A percentile compares a stretch with the other conserved stretches of the same genome.
phyloP scores from a whole-genome alignment of 2,329 filamentous ascomycete genomes.

The Ustilaginoidea virens region DNA sequence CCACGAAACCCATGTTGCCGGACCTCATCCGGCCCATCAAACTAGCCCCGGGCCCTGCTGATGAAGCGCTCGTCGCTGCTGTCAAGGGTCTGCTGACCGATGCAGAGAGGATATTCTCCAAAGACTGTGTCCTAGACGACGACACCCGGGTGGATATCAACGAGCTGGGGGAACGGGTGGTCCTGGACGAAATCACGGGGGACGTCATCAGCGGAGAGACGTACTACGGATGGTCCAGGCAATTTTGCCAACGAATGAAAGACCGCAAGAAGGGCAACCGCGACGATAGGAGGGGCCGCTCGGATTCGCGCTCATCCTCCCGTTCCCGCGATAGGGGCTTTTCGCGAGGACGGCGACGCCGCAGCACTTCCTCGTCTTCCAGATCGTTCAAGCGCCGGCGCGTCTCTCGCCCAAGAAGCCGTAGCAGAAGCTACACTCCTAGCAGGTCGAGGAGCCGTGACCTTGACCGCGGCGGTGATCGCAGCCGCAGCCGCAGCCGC shows the following conservation, averaged over 20 bases:
- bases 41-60: conserved; percentile 51
- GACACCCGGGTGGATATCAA: conserved; percentile 49
- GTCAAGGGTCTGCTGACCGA: conserved; percentile 58
- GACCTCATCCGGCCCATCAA: conserved; percentile 56
- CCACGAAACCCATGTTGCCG: conserved; percentile 56
- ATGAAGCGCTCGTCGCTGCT: conserved; percentile 47
- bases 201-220: conserved; percentile 52
- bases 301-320: conserved; percentile 14
- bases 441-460: conserved; percentile 16
- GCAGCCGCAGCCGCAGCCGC: conserved; percentile 9
- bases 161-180: conserved; percentile 54
- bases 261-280: conserved; percentile 21
- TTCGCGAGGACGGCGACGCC: conserved; percentile 14
- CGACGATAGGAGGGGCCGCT: conserved; percentile 16
- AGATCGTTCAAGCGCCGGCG: conserved; percentile 16
- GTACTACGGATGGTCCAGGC: conserved; percentile 77
- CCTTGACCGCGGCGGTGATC: conserved; percentile 7
- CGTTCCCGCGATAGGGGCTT: conserved; percentile 11
- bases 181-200: conserved; percentile 50
- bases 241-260: conserved; percentile 73
- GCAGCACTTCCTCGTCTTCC: conserved; percentile 10
- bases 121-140: conserved; percentile 30
- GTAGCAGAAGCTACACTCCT: conserved; percentile 15
- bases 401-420: conserved; percentile 11
- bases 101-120: conserved; percentile 52